Evolutionary conservation across 1,284 basidiomycete species (phyloP), one percentile per base, ranked within the genome.

Genomic region (Pseudozyma thailandica): DNA sequence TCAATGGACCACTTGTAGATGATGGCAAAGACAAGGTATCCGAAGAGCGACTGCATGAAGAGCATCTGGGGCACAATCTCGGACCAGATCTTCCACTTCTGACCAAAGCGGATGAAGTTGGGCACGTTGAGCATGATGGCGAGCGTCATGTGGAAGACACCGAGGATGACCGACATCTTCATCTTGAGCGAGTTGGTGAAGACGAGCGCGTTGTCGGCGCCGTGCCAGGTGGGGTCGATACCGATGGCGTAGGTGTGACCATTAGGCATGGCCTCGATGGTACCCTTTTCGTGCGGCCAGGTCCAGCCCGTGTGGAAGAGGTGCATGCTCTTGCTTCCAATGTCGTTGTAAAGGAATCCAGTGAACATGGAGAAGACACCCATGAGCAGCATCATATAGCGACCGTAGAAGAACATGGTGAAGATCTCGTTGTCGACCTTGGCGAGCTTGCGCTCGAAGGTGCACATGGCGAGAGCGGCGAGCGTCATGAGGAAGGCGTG

Each of bases 101-200:
- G 91, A 83, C 92, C 94, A 86, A 97, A 97, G 84, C 88, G 92
- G 78, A 97, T 84, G 85, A 94, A 92, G 86, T 98, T 98, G 45
- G 94, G 93, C 7, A 98, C 86, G 86, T 98, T 94, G 52, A 98
- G 87, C 83, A 92, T 96, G 75, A 98, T 88, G 26, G 95, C 93
- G 83, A 98, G 98, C 12, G 95, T 93, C 95, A 98, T 98, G 84
- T 98, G 96, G 74, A 92, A 91, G 72, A 98, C 95, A 84, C 96
- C 96, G 59, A 98, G 86, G 53, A 98, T 89, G 82, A 99, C 91
- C 16, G 93, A 93, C 93, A 98, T 94, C 87, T 99, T 98, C 96
- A 99, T 99, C 90, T 98, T 99, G 87, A 96, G 94, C 55, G 94
- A 98, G 85, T 98, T 98, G 69, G 91, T 92, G 84, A 98, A 98